Evolutionary conservation across 495 filamentous ascomycete species (phyloP).

Genomic region (Alectoria sarmentosa): DNA sequence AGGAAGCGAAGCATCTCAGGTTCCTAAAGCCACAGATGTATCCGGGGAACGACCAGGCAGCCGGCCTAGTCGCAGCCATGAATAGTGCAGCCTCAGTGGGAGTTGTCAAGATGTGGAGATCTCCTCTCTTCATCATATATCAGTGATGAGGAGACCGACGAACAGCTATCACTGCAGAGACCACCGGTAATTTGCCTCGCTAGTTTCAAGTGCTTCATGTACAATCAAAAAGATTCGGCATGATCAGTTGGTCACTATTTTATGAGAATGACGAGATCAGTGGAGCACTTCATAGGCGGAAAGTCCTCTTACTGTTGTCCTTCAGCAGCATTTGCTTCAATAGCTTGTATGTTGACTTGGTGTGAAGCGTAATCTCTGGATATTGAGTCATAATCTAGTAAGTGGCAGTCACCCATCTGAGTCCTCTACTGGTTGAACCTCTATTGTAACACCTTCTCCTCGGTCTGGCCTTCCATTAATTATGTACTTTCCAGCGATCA

Average conservation of each 20-base stretch:
- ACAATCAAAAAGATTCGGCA: neutral
- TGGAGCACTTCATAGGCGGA: neutral
- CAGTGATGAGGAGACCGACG: too few relatives aligned
- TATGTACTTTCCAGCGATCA: slow-evolving; percentile 68
- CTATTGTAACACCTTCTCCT: slow-evolving; percentile 17
- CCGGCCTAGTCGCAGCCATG: neutral
- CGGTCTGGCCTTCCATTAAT: slow-evolving; percentile 39
- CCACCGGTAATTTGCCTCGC: neutral
- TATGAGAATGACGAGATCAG: neutral
- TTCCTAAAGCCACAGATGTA: too few relatives aligned
- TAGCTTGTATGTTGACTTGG: neutral
- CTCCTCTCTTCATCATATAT: neutral
- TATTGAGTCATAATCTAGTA: neutral
- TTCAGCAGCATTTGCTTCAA: neutral
- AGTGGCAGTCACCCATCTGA: neutral
- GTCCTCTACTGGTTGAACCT: slow-evolving; percentile 1
- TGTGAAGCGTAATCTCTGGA: neutral
- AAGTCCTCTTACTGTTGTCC: neutral
- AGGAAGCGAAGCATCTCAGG: too few relatives aligned
- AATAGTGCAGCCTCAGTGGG: neutral
- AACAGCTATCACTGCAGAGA: too few relatives aligned
- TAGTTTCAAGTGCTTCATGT: neutral
- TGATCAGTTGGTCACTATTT: too few relatives aligned
- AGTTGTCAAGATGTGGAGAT: neutral
- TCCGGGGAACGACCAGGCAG: too few relatives aligned